phyloP scores from a whole-genome alignment of 1,139 yeast genomes.

The Hyphopichia wangnamkhiaoensis region DNA sequence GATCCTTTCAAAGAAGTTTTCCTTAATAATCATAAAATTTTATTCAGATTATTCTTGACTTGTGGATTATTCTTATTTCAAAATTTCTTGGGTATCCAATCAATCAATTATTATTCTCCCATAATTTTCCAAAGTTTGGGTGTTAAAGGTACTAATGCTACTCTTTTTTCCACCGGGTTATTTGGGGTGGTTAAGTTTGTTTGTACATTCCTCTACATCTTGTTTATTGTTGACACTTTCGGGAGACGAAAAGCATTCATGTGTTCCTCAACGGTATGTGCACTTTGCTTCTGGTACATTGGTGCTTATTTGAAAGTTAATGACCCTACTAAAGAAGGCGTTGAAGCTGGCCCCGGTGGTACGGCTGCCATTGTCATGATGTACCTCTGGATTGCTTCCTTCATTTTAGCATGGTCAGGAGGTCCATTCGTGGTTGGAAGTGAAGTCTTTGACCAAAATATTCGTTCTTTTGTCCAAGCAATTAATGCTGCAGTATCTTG shows the following conservation, averaged over 20 bases:
- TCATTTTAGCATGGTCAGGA: constrained; percentile 46
- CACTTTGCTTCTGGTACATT: constrained; percentile 45
- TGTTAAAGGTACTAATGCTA: constrained; percentile 39
- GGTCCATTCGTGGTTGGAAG: constrained; percentile 47
- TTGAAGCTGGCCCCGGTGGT: constrained; percentile 43
- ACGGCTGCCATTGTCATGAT: constrained; percentile 45
- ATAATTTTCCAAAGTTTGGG: constrained; percentile 41
- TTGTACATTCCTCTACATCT: constrained; percentile 36
- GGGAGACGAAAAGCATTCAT: constrained; percentile 43
- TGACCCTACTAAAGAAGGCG: constrained; percentile 40
- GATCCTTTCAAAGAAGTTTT: constrained; percentile 42
- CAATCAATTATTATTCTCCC: constrained; percentile 49
- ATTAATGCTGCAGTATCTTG: constrained; percentile 45
- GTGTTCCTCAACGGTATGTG: constrained; percentile 37
- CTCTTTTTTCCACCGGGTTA: constrained; percentile 45
- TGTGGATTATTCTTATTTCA: constrained; percentile 40
- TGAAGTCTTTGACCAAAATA: constrained; percentile 44
- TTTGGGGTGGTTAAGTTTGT: constrained; percentile 44
- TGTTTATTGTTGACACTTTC: constrained; percentile 39
- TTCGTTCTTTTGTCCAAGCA: constrained; percentile 45
- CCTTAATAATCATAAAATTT: constrained; percentile 26
- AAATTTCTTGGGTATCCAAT: constrained; percentile 48
- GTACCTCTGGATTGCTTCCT: constrained; percentile 47
- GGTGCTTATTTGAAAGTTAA: constrained; percentile 41
- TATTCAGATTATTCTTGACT: constrained; percentile 33